These are phyloP conservation scores for Pythium oligandrum DNA, from an alignment of 352 stramenopile genomes.

Conservation along the genomic window DNA sequence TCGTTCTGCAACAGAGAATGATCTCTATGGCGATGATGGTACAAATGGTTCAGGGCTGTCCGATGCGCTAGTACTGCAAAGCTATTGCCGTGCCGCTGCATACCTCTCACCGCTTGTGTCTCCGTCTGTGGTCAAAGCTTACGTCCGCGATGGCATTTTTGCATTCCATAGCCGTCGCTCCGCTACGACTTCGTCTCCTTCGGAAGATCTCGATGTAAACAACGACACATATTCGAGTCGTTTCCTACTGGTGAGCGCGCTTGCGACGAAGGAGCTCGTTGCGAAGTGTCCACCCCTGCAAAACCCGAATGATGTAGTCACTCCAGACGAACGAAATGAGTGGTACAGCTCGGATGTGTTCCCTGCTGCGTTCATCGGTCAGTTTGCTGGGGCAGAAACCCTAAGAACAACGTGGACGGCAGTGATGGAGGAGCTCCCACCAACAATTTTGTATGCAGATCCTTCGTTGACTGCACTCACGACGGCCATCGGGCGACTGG, in stretches of 20 bases:
- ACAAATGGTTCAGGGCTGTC: conserved; percentile 40
- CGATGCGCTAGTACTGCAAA: conserved; percentile 65
- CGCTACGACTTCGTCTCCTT: not conserved
- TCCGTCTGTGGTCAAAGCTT: conserved; percentile 32
- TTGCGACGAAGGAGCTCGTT: conserved; percentile 65
- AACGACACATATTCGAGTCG: conserved; percentile 39
- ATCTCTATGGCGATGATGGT: conserved; percentile 63
- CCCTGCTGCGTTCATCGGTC: conserved; percentile 66
- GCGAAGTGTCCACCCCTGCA: conserved; percentile 51
- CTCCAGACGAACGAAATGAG: conserved; percentile 34
- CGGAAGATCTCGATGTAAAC: not conserved
- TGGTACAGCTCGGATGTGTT: conserved; percentile 74
- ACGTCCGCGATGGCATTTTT: conserved; percentile 72
- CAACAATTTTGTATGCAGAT: conserved; percentile 46
- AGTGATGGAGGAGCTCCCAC: conserved; percentile 65
- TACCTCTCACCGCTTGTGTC: conserved; percentile 65
- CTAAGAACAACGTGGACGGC: conserved; percentile 48
- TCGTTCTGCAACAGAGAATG: conserved; percentile 62
- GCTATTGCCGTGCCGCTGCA: conserved; percentile 68
- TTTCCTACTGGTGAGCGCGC: conserved; percentile 64
- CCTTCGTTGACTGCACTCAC: conserved; percentile 44
- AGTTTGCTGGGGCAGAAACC: conserved; percentile 45
- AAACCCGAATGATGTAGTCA: conserved; percentile 27
- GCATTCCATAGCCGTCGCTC: conserved; percentile 19
- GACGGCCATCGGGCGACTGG: conserved; percentile 32